Conservation (phyloP, 2,329 filamentous ascomycete genomes). For the Monosporascus sp. region DNA sequence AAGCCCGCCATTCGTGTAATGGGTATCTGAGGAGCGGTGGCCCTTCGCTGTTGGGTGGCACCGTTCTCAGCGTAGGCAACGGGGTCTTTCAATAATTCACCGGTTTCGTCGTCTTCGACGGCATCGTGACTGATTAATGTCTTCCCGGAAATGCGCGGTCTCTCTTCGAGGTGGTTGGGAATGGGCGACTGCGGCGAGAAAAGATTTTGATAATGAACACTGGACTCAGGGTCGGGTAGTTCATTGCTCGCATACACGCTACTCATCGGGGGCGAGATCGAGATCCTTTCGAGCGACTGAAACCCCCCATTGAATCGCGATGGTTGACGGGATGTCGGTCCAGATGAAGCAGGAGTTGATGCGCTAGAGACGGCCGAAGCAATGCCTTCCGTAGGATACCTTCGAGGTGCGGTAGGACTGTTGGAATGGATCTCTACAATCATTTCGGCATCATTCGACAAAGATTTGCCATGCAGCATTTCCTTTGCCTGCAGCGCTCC, state of each 20-base stretch:
- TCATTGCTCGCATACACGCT: constrained; percentile 50
- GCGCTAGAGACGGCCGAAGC: constrained; percentile 35
- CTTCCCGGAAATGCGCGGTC: constrained; percentile 58
- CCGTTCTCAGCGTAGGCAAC: constrained; percentile 71
- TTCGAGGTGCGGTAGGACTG: constrained; percentile 34
- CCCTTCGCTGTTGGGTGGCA: constrained; percentile 52
- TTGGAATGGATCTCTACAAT: constrained; percentile 51
- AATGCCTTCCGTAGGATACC: constrained; percentile 46
- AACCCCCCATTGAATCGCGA: constrained; percentile 59
- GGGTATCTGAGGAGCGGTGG: constrained; percentile 67
- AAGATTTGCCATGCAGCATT: constrained; percentile 51
- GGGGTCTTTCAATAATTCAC: constrained; percentile 65
- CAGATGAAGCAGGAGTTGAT: constrained; percentile 38
- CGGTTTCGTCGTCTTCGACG: constrained; percentile 66
- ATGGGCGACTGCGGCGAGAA: constrained; percentile 73
- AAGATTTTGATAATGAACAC: constrained; percentile 51
- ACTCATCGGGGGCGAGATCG: constrained; percentile 56
- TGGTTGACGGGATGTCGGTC: constrained; percentile 44
- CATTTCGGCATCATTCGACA: constrained; percentile 51
- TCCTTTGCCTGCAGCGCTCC: constrained; percentile 52
- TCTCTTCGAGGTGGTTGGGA: constrained; percentile 61
- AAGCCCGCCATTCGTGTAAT: constrained; percentile 63
- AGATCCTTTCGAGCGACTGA: constrained; percentile 55
- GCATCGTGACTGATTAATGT: constrained; percentile 65
- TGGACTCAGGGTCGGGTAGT: constrained; percentile 51